Evolutionary conservation across 495 filamentous ascomycete species (phyloP).

Genomic region (Annulohypoxylon nitens): DNA sequence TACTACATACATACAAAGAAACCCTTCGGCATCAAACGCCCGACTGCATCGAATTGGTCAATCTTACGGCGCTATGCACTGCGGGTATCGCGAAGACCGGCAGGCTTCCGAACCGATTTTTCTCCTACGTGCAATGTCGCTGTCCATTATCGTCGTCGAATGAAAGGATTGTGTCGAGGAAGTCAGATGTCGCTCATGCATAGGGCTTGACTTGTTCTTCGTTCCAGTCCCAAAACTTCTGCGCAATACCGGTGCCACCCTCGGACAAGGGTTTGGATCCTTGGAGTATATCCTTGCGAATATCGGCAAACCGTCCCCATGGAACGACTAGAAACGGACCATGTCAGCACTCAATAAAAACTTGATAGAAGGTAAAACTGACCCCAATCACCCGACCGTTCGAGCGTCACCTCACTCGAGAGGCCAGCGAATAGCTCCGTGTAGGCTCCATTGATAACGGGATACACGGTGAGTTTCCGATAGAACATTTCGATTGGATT

Average conservation of each 20-base stretch:
- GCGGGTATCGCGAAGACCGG: conserved; percentile 2
- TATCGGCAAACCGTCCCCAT: conserved; percentile 54
- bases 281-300: conserved; percentile 53
- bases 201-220: conserved; percentile 56
- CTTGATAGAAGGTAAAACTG: conserved; percentile 15
- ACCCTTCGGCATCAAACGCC: not conserved
- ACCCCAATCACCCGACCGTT: conserved; percentile 48
- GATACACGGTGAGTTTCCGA: conserved; percentile 40
- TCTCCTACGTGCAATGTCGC: not conserved
- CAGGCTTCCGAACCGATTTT: not conserved
- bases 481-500: conserved; percentile 23
- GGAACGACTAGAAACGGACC: conserved; percentile 50
- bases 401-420: conserved; percentile 55
- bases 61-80: conserved; percentile 2
- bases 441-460: conserved; percentile 58
- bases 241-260: conserved; percentile 57
- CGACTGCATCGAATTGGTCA: conserved; percentile 21
- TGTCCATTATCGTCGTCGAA: not conserved
- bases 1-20: conserved; percentile 14
- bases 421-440: conserved; percentile 61
- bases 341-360: conserved; percentile 25
- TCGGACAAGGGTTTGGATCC: conserved; percentile 51
- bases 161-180: not conserved
- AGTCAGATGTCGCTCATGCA: conserved; percentile 29
- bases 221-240: conserved; percentile 59